Percentiles rank a stretch among this genome's conserved stretches.
phyloP scores from a whole-genome alignment of 2,329 filamentous ascomycete genomes.

The Didymella glomerata region DNA sequence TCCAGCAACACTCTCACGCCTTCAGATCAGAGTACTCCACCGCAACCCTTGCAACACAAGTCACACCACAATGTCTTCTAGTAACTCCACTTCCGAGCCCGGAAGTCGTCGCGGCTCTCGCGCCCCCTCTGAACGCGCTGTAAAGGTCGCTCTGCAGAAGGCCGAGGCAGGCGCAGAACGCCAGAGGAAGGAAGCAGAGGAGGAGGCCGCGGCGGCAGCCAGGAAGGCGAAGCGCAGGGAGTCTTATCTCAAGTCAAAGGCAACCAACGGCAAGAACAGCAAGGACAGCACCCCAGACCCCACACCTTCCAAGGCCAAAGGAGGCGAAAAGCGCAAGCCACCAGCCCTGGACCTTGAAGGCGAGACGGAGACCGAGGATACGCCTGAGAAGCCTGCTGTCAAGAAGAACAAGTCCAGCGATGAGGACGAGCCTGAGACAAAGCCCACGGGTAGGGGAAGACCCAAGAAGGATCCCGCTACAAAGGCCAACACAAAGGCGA shows the following conservation, averaged over 20 bases:
- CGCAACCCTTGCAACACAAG: neutral
- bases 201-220: neutral
- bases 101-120: neutral
- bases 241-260: too few relatives aligned
- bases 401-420: slow-evolving; percentile 2
- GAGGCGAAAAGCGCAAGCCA: neutral
- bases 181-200: neutral
- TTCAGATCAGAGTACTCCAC: neutral
- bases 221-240: neutral
- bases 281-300: neutral
- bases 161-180: neutral
- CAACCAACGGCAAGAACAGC: neutral
- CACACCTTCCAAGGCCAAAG: neutral
- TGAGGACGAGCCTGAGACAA: neutral
- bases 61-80: neutral
- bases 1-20: neutral
- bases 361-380: neutral
- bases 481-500: neutral
- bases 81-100: neutral
- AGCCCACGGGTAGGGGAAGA: neutral
- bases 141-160: neutral
- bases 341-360: neutral
- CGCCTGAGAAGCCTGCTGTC: neutral
- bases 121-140: neutral
- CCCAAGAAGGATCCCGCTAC: neutral